A percentile compares a stretch with the other conserved stretches of the same genome.
These are phyloP conservation scores for Cercospora zeae-maydis DNA, from an alignment of 2,329 filamentous ascomycete genomes.

Conservation along the genomic window DNA sequence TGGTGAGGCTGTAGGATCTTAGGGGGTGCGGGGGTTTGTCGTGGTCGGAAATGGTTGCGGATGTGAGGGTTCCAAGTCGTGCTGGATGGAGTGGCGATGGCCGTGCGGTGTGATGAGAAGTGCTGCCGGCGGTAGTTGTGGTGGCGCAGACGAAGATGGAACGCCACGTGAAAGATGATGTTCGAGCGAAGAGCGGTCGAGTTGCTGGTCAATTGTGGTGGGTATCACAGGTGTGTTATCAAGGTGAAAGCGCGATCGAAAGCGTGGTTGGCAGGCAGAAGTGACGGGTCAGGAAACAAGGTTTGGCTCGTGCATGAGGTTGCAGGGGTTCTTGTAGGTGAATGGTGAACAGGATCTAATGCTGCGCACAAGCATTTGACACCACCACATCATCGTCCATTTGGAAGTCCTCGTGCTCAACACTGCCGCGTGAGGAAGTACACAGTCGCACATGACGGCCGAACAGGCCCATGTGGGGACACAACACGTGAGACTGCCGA, in stretches of 20 bases:
- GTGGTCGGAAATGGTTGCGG: constrained; percentile 3
- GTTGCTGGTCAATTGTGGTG: background rate
- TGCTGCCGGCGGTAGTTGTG: background rate
- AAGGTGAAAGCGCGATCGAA: background rate
- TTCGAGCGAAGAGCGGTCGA: background rate
- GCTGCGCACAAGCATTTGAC: background rate
- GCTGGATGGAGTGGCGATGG: constrained; percentile 42
- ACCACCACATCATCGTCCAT: background rate
- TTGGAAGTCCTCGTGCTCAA: background rate
- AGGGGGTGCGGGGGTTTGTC: constrained; percentile 8
- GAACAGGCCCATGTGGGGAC: background rate
- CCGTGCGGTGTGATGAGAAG: background rate
- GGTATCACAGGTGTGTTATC: background rate
- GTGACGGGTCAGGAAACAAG: background rate
- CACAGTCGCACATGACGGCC: background rate
- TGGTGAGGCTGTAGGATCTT: constrained; percentile 11
- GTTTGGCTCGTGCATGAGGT: background rate
- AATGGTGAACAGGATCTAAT: background rate
- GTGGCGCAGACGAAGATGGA: background rate
- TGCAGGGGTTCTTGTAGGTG: background rate
- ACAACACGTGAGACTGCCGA: background rate
- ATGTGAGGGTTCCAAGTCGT: background rate
- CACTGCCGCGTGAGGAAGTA: background rate
- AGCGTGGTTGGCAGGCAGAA: background rate
- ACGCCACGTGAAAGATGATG: background rate